These are phyloP conservation scores for Candida tropicalis DNA, from an alignment of 1,139 yeast genomes.

Conservation along the genomic window DNA sequence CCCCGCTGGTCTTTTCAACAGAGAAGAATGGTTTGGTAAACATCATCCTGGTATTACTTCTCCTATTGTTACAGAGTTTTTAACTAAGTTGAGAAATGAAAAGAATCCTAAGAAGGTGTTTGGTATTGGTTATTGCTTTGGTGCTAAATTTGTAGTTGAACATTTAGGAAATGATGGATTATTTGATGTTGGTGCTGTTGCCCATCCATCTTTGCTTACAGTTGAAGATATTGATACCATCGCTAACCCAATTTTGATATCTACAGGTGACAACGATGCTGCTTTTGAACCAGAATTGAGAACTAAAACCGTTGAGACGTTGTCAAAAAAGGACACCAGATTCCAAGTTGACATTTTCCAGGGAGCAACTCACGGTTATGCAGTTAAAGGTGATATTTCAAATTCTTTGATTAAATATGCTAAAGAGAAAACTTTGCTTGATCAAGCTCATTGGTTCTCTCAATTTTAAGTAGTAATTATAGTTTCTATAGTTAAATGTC, in stretches of 20 bases:
- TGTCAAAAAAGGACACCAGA: conserved; percentile 35
- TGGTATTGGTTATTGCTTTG: conserved; percentile 80
- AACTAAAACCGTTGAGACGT: conserved; percentile 57
- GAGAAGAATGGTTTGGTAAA: conserved; percentile 48
- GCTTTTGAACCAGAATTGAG: conserved; percentile 66
- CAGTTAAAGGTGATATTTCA: conserved; percentile 70
- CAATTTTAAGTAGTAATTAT: neutral
- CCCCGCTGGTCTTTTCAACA: conserved; percentile 24
- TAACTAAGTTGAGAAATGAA: conserved; percentile 20
- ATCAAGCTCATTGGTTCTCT: conserved; percentile 36
- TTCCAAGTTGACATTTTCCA: conserved; percentile 63
- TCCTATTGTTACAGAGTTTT: conserved; percentile 40
- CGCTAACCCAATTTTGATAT: conserved; percentile 44
- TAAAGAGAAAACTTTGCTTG: conserved; percentile 64
- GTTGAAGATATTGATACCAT: conserved; percentile 64
- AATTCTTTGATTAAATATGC: conserved; percentile 62
- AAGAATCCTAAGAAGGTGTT: conserved; percentile 30
- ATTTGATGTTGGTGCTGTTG: conserved; percentile 64
- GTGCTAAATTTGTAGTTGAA: conserved; percentile 68
- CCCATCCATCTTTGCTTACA: conserved; percentile 76
- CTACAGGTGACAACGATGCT: conserved; percentile 70
- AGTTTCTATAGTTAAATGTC: neutral
- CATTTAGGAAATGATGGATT: conserved; percentile 50
- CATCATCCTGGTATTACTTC: conserved; percentile 55
- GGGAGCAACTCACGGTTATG: conserved; percentile 71